Evolutionary conservation across 176 grass and related monocot genomes (phyloP), one percentile per base, ranked within the genome.

Genomic region (Paspalum notatum): DNA sequence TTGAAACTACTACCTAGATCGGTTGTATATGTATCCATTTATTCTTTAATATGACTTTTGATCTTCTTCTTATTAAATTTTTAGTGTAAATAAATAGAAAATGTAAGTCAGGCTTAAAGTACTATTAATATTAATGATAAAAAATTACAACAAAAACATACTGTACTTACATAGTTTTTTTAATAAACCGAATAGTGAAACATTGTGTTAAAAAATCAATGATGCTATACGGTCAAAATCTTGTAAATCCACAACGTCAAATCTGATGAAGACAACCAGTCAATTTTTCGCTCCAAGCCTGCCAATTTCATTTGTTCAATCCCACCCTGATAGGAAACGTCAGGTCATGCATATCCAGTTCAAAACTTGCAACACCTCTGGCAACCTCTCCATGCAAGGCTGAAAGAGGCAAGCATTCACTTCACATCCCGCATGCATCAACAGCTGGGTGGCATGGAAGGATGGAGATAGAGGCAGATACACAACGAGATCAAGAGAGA

Each of bases 321-420:
- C 6, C 10, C 41, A 60, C 13, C 24, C 40, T 71, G 21, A 58
- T 62, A 75, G 14, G 51, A 21, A 61, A 86, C 25, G 60, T 80
- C 51, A 81, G 43, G 41, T 10, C 61, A 26, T 59, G 15, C 51
- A 26, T 68, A 60, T 81, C 84, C 51, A 37, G 57, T 86, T 86
- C 43, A 60, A 81, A 87, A 79, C 57, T 46, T 43, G 74, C 48
- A 42, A 72, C 75, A 5, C 48, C 6, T 60, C 32, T 12, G 46
- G 39, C 18, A 53, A 48, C 45, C 25, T 16, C n/a, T 57, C 50
- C 42, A 68, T 74, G 71, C 27, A 74, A 59, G 22, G 2, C 58
- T 27, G 24, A 26, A 61, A 26, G 41, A n/a, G 71, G 71, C 27
- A 87, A 76, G 54, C 45, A 54, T 70, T 76, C 71, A 75, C 11